phyloP scores from a whole-genome alignment of 495 filamentous ascomycete species.

The Glonium stellatum region DNA sequence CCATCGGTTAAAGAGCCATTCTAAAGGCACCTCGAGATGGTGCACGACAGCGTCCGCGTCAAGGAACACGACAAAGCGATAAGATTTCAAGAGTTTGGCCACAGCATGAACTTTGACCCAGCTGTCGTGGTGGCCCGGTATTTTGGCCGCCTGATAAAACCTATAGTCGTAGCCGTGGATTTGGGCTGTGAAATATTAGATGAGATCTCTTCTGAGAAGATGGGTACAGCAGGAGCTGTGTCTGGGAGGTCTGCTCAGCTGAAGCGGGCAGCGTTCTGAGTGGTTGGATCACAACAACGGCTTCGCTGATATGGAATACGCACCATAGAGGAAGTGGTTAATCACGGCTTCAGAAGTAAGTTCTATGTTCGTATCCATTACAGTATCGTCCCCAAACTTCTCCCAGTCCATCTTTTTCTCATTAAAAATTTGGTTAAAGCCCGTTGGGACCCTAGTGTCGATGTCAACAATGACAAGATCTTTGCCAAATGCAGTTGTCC shows the following conservation, averaged over 20 bases:
- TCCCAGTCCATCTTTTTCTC: not conserved
- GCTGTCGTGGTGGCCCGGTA: slow-evolving; percentile 29
- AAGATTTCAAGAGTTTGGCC: slow-evolving; percentile 36
- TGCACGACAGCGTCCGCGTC: slow-evolving; percentile 43
- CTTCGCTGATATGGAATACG: not conserved
- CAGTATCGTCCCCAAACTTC: not conserved
- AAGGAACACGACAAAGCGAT: slow-evolving; percentile 41
- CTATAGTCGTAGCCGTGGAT: slow-evolving; percentile 48
- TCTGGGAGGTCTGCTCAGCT: no score
- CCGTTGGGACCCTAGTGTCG: not conserved
- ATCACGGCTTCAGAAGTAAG: not conserved
- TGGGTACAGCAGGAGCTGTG: no score
- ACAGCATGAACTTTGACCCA: slow-evolving; percentile 44
- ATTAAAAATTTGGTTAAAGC: not conserved
- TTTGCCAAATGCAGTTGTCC: slow-evolving; percentile 9
- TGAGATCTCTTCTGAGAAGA: not conserved
- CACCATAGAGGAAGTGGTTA: slow-evolving; percentile 6
- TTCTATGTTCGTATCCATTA: not conserved
- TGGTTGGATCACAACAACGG: no score
- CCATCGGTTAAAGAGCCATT: slow-evolving; percentile 48
- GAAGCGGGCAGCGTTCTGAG: no score
- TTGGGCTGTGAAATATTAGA: slow-evolving; percentile 26
- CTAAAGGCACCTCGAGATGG: slow-evolving; percentile 40
- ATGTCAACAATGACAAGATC: slow-evolving; percentile 6
- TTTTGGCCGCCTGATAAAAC: slow-evolving; percentile 31